Evolutionary conservation across 768 basidiomycete species (phyloP), one percentile per base, ranked within the genome.

Genomic region (Sarcomyxa edulis): DNA sequence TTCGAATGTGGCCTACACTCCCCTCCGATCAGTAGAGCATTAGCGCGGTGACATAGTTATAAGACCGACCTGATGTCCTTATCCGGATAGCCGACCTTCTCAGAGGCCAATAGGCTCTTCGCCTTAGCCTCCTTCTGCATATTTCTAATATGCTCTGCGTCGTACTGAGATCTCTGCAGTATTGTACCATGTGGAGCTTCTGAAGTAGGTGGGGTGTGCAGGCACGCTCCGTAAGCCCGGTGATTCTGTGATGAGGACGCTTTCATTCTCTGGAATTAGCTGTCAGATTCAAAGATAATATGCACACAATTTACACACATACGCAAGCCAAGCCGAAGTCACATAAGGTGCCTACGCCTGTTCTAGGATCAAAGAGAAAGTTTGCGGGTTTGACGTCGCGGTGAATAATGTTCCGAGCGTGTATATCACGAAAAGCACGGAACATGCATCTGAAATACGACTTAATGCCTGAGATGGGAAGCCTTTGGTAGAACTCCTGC

Each of bases 301-400:
- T 16, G 25, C 22, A 12, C 16, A 32, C 1, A 16, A 14, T n/a
- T 21, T 6, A 37, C 9, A 27, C 14, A 64, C 85, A 50, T 60
- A 94, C 93, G 51, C 90, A 91, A 7, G 96, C 96, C 3, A 99
- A 72, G 14, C 96, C 96, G 55, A 97, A 96, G 60, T 98, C 96
- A 48, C 90, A 91, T 6, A 99, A 64, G 1, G 85, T 86, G 16
- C 96, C 96, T 9, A 80, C 68, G 7, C 85, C 84, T 6, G 82
- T 84, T 25, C 71, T 75, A 25, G 89, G 83, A 58, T 98, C 90
- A 57, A 84, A 97, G 24, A 98, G 71, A 58, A 98, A 98, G 59
- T 98, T 98, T 43, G 94, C 95, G 15, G 95, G 94, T 56, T 98
- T 98, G 50, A 98, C 89, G 60, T 98, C 95, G 31, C 95, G 88